A percentile compares a stretch with the other conserved stretches of the same genome.
Conservation (phyloP, 2,329 filamentous ascomycete species). For the Aureobasidium sp. region DNA sequence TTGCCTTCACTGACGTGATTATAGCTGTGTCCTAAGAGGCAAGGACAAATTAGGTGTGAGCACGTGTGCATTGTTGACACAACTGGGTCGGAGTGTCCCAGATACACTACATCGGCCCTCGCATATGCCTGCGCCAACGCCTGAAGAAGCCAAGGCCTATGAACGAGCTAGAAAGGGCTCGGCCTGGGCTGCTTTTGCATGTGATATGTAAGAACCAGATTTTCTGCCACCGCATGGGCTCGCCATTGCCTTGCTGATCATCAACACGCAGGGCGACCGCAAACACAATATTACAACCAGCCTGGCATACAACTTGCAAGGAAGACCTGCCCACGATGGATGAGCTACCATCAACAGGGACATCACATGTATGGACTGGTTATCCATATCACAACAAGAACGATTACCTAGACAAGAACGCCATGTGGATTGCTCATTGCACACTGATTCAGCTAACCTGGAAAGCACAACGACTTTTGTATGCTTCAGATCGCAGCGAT, state of each 20-base stretch:
- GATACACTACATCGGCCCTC: neutral
- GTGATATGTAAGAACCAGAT: neutral
- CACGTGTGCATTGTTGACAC: neutral
- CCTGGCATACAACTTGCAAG: neutral
- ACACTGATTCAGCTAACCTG: slow-evolving; percentile 1
- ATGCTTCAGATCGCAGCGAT: slow-evolving; percentile 5
- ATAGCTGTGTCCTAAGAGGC: slow-evolving; percentile 4
- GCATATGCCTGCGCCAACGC: neutral
- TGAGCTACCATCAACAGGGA: neutral
- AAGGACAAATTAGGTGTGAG: slow-evolving; percentile 4
- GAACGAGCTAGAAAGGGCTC: neutral
- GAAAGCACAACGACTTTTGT: neutral
- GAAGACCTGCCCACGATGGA: neutral
- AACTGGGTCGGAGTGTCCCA: neutral
- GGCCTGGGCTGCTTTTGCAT: slow-evolving; percentile 12
- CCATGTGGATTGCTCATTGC: neutral
- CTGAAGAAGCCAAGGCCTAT: neutral
- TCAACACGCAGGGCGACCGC: neutral
- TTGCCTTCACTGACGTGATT: neutral
- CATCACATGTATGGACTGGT: neutral
- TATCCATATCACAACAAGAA: neutral
- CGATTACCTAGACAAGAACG: neutral
- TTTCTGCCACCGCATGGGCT: too few species aligned
- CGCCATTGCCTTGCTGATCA: neutral
- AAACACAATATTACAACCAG: neutral